Evolutionary conservation across 805 yeast genomes (phyloP), one percentile per base, ranked within the genome.

Genomic region (Jamesozyma jinghongensis): DNA sequence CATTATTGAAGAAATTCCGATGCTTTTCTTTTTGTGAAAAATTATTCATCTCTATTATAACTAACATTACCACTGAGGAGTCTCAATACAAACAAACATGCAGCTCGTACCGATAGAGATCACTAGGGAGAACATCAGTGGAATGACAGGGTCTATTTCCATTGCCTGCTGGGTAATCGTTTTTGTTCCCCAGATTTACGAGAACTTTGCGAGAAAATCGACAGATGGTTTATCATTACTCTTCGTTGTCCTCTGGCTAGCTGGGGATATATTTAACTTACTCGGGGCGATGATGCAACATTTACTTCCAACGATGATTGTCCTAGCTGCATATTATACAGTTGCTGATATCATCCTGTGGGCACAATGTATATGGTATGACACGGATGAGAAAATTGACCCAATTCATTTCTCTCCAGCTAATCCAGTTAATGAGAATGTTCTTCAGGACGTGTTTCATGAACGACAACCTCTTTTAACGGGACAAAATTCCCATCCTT

Each of bases 81-180:
- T 7, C 16, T 12, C 5, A n/a, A n/a, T n/a, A n/a, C n/a, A 28
- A 5, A 28, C 13, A 13, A 41, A 26, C 10, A 54, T 56, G 54
- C 48, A 46, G 17, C 41, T 58, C 12, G 53, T 48, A 16, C 84
- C 87, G 3, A 70, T 80, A 19, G 71, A 73, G 22, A 66, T 80
- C 40, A 81, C 77, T 48, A 78, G 85, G 14, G 75, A 76, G 48
- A 84, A 84, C 14, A 76, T 83, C 16, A 77, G 86, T 54, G 92
- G 90, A 5, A 81, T 84, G 41, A 33, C 57, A 8, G 68, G 84
- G 20, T 85, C 95, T 11, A 86, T 92, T 28, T 90, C 97, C 16
- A 75, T 90, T 36, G 95, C 97, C 13, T 92, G 97, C 61, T 90
- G 98, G 98, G 81, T 92, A 44, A 88, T 92, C 37, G 98, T 90